Conservation (phyloP, 31 red algal species). For the Endocladia muricata region DNA sequence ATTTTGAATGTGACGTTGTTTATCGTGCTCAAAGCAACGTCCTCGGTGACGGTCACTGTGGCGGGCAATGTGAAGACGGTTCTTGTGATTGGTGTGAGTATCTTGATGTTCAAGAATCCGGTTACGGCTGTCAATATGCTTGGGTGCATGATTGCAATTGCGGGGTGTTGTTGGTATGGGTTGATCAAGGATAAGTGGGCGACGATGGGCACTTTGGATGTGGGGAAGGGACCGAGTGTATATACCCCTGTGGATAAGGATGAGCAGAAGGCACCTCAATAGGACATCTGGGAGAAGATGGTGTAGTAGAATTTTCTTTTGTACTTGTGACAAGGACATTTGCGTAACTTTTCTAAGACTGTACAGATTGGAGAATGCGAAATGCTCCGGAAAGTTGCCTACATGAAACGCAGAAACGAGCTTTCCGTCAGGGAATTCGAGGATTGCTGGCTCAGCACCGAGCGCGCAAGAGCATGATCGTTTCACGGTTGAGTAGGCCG, state of each 20-base stretch:
- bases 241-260: conserved; percentile 48
- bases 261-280: too few species aligned
- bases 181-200: conserved; percentile 84
- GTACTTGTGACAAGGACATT: too few species aligned
- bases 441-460: too few species aligned
- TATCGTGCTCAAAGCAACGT: conserved; percentile 80
- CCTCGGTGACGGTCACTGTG: conserved; percentile 79
- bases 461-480: too few species aligned
- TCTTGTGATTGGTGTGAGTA: conserved; percentile 72
- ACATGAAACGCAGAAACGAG: too few species aligned
- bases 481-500: too few species aligned
- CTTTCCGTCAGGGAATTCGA: too few species aligned
- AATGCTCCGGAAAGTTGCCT: too few species aligned
- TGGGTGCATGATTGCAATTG: conserved; percentile 77
- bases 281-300: too few species aligned
- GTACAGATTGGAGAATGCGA: too few species aligned
- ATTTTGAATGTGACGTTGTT: conserved; percentile 82
- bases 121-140: conserved; percentile 69
- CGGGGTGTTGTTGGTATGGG: conserved; percentile 83
- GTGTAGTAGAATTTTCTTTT: too few species aligned
- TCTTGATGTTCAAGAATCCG: conserved; percentile 86
- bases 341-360: too few species aligned
- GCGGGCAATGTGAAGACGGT: conserved; percentile 92
- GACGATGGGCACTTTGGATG: conserved; percentile 74
- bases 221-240: conserved; percentile 28